Percentiles rank a stretch among this genome's conserved stretches.
These are phyloP conservation scores for Eutypa lata DNA, from an alignment of 2,329 filamentous ascomycete species.

Conservation along the genomic window DNA sequence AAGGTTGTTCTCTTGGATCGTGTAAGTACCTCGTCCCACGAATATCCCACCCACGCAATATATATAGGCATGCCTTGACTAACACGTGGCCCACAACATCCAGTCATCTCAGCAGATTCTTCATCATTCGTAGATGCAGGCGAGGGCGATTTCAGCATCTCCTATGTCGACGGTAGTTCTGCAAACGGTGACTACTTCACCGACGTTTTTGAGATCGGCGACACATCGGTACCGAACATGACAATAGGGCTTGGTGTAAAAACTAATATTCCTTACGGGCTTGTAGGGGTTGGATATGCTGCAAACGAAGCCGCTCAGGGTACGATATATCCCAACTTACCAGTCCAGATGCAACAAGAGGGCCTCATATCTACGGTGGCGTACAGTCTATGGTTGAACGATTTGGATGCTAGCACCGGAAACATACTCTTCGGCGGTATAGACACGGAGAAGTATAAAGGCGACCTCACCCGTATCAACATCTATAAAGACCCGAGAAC, in stretches of 20 bases:
- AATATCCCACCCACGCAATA: neutral
- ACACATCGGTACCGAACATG: constrained; percentile 48
- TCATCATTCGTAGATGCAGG: constrained; percentile 43
- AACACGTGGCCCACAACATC: constrained; percentile 5
- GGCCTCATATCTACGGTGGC: constrained; percentile 64
- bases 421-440: constrained; percentile 79
- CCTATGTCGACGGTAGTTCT: constrained; percentile 59
- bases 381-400: constrained; percentile 69
- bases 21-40: constrained; percentile 35
- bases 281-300: constrained; percentile 60
- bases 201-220: constrained; percentile 54
- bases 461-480: constrained; percentile 59
- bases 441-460: constrained; percentile 70
- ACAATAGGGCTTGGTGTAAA: constrained; percentile 56
- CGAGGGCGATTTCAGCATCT: constrained; percentile 50
- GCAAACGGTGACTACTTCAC: constrained; percentile 57
- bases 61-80: constrained; percentile 9
- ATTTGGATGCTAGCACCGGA: constrained; percentile 59
- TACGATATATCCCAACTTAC: constrained; percentile 53
- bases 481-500: constrained; percentile 46
- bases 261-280: constrained; percentile 55
- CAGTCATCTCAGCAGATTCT: constrained; percentile 46
- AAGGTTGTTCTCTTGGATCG: constrained; percentile 41
- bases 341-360: constrained; percentile 60
- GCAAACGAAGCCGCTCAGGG: constrained; percentile 45